Evolutionary conservation across 768 basidiomycete species (phyloP), one percentile per base, ranked within the genome.

Genomic region (Xerocomellus dryophilus): DNA sequence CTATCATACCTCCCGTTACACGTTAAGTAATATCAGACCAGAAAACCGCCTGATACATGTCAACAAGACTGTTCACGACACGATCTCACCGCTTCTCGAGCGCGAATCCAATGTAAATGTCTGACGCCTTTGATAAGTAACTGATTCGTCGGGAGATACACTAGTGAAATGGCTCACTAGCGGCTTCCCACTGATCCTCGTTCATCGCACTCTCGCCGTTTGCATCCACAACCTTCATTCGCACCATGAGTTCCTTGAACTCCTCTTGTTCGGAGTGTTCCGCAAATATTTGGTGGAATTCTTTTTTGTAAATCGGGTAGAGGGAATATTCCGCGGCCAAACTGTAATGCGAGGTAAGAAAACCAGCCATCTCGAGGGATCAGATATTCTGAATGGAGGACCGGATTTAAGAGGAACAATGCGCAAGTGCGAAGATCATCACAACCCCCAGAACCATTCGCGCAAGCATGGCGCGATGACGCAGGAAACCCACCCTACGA

Each of bases 161-260:
- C 27, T 9, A 17, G 23, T 27, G 10, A 50, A 44, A 32, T 32
- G 12, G 82, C 93, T 73, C 72, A 98, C 97, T 98, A n/a, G 93
- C 94, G 58, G 96, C 96, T 65, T 98, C 94, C 92, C 96, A 97
- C 72, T 98, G 95, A 61, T 90, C 88, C 60, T 90, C 88, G 59
- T 94, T 84, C 91, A 98, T 97, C 49, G 90, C 75, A 64, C 91
- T 95, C 73, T 88, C 88, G 2, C 94, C 93, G 39, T 87, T 79
- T 17, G 76, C 73, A 65, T 97, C 88, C 40, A 97, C 83, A 27
- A 99, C 97, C 57, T 85, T 89, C 97, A 99, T 99, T 61, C 83
- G 80, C 53, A 87, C 76, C 73, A 98, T 77, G 17, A 98, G 76
- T n/a, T 83, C 80, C 18, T 83, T 82, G 66, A 91, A 98, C 61